Conservation (phyloP, 257 asterid genomes). For the Plantago ovata region DNA sequence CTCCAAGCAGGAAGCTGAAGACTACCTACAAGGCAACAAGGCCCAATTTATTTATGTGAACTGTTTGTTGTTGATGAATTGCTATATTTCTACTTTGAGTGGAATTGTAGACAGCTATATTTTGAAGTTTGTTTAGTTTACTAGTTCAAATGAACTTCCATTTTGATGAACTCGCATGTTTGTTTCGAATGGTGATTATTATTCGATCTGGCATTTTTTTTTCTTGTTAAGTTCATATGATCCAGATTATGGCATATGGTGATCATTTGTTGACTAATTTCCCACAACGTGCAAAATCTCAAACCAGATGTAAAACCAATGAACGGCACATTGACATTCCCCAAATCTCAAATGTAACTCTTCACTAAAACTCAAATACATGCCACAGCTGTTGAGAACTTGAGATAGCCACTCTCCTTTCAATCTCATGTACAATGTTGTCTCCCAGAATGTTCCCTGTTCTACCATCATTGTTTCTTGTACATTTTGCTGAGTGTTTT, state of each 20-base stretch:
- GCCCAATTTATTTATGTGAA: conserved; percentile 61
- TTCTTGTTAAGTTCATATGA: no score
- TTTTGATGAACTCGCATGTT: conserved; percentile 14
- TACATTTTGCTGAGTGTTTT: conserved; percentile 13
- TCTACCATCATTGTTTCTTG: conserved; percentile 3
- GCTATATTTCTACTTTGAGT: background rate
- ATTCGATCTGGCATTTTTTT: no score
- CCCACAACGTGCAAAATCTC: conserved; percentile 7
- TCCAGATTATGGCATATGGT: no score
- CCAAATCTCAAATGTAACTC: background rate
- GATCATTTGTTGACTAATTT: conserved; percentile 14
- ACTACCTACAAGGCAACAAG: conserved; percentile 65
- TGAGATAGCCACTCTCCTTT: background rate
- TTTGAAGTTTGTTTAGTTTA: conserved; percentile 1
- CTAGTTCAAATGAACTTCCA: background rate
- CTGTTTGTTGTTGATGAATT: no score
- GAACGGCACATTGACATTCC: background rate
- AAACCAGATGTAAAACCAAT: conserved; percentile 2
- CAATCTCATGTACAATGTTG: conserved; percentile 4
- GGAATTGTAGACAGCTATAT: background rate
- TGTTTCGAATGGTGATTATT: background rate
- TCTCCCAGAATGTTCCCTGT: conserved; percentile 1
- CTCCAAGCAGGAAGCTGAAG: conserved; percentile 67
- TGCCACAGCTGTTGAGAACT: background rate
- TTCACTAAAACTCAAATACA: background rate